A percentile compares a stretch with the other conserved stretches of the same genome.
Evolutionary conservation across 1,139 yeast genomes (phyloP).

Genomic region (Meyerozyma carpophila): DNA sequence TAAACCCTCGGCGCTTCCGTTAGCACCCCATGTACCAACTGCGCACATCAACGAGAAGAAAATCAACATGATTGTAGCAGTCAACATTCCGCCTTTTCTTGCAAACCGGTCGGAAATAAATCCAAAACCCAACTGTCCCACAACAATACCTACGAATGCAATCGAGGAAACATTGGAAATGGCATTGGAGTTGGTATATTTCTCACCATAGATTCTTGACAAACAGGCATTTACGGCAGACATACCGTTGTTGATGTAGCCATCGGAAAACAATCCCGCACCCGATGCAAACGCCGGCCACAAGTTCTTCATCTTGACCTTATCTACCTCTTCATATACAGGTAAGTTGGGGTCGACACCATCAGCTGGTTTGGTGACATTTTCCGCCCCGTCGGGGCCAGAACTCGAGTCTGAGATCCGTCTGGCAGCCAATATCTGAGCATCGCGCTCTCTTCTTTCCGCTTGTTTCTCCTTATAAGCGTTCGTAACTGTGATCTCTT

Average conservation of each 20-base stretch:
- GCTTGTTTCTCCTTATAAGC: constrained; percentile 13
- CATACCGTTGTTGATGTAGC: constrained; percentile 81
- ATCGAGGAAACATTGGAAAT: constrained; percentile 78
- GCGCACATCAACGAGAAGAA: constrained; percentile 72
- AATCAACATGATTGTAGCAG: constrained; percentile 67
- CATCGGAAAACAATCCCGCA: constrained; percentile 88
- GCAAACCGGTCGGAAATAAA: constrained; percentile 72
- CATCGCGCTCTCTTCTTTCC: constrained; percentile 4
- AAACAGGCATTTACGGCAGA: constrained; percentile 72
- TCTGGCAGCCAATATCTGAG: constrained; percentile 2
- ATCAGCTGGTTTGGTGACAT: background rate
- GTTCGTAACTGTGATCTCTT: constrained; percentile 35
- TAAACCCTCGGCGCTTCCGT: constrained; percentile 53
- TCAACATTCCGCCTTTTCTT: constrained; percentile 76
- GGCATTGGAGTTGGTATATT: constrained; percentile 59
- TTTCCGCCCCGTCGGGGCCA: background rate
- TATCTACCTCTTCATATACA: constrained; percentile 6
- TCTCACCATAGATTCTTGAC: constrained; percentile 54
- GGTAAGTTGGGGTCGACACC: background rate
- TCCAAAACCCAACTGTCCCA: constrained; percentile 82
- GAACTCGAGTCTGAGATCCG: background rate
- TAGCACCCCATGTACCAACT: constrained; percentile 69
- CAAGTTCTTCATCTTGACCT: constrained; percentile 14
- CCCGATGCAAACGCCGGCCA: constrained; percentile 88
- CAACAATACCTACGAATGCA: constrained; percentile 85